Percentiles rank a stretch among this genome's conserved stretches.
These are phyloP conservation scores for Chaetothyriales sp. DNA, from an alignment of 2,329 filamentous ascomycete genomes.

Conservation along the genomic window DNA sequence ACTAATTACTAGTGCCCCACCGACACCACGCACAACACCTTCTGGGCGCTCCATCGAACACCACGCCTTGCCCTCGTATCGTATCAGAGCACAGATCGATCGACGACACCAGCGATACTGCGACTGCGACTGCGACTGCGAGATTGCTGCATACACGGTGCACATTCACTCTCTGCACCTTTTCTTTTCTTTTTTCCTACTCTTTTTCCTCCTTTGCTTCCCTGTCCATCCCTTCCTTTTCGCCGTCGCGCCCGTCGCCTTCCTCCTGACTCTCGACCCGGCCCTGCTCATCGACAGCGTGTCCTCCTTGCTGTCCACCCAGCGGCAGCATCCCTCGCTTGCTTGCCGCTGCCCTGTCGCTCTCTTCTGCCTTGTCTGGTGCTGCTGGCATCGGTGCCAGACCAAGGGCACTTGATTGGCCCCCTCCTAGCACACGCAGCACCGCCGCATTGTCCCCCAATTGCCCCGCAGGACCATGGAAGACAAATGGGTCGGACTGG, in stretches of 20 bases:
- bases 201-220: background rate
- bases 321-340: background rate
- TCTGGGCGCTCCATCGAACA: too few relatives aligned
- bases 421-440: background rate
- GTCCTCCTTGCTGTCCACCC: background rate
- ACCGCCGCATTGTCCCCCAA: background rate
- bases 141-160: background rate
- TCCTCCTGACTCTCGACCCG: background rate
- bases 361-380: background rate
- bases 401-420: background rate
- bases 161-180: background rate
- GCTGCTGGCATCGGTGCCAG: background rate
- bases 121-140: background rate
- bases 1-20: too few relatives aligned
- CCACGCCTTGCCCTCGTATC: too few relatives aligned
- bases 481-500: conserved; percentile 32
- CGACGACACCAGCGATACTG: too few relatives aligned
- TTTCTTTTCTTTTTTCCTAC: background rate
- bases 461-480: conserved; percentile 5
- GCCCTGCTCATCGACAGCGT: background rate
- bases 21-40: too few relatives aligned
- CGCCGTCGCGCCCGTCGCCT: background rate
- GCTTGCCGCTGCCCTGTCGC: background rate
- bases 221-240: background rate
- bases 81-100: background rate